Evolutionary conservation across 2,329 filamentous ascomycete genomes (phyloP), one percentile per base, ranked within the genome.

Genomic region (Alternaria sp.): DNA sequence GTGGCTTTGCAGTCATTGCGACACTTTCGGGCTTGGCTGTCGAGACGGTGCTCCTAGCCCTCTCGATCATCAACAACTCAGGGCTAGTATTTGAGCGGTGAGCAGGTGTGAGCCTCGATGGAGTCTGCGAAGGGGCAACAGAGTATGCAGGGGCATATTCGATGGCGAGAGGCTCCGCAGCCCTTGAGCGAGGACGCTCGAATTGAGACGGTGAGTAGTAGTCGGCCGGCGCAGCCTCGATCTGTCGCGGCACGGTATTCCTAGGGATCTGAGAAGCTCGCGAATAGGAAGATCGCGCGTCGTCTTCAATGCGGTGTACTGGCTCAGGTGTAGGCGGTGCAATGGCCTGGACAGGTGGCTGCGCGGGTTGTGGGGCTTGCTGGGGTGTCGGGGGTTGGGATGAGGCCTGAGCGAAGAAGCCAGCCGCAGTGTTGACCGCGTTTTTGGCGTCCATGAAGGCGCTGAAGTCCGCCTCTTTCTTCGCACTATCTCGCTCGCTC

Each of bases 401-500:
- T 58, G 62, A 66, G 73, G 73, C 61, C 72, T 76, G 72, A 64
- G 73, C 72, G 66, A 73, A 54, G 55, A 74, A 65, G 60, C 70
- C 66, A 61, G 70, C 70, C 14, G 70, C 69, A 56, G 69, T 70
- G 69, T 75, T 76, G 67, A 75, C 72, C 51, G 69, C 67, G 49
- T 70, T 70, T 67, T 79, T 78, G 59, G 74, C 73, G 26, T 74
- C 67, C 67, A 76, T 72, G 71, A 75, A 78, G 18, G 76, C 74
- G 57, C 72, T 74, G 70, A 79, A 81, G 20, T 80, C 81, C 5
- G 77, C 69, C 66, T 84, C 83, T 61, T 82, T 81, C 63, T 76
- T 78, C 21, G 81, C 80, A 63, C 82, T 84, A 55, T 83, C 81
- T 55, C 77, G 74, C 67, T 91, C 89, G 63, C 85, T 85, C 68